Base-by-base conservation (phyloP, 2,329 filamentous ascomycete species). In the Calycina marina region DNA sequence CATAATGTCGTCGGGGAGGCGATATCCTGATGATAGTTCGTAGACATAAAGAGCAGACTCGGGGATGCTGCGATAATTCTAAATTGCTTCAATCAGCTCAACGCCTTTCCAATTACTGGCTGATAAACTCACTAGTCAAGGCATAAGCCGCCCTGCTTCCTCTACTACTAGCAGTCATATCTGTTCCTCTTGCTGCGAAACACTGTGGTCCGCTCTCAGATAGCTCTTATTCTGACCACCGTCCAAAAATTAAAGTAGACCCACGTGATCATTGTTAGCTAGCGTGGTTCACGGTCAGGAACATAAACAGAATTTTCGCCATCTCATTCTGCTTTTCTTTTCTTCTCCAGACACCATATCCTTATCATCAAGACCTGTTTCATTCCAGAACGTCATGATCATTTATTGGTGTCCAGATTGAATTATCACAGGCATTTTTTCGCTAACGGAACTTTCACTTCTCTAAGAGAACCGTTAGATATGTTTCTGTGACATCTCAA, bases 361-460 rank as follows among this genome's bases (percentile, higher is more conserved):
- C 86, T 93, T 94, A 94, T 93, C 86, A 72, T 86, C 83, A 85
- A 75, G 71, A 76, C 65, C 69, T 65, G 65, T 65, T 65, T 59
- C 62, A 55, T 59, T 63, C 72, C 69, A 79, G 67, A 70, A 75
- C 69, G 74, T 77, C 70, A 70, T 83, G 84, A 86, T 75, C 86
- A 93, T 93, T 90, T 69, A 73, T 60, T 60, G 63, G 74, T 90
- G 86, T 82, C 82, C 56, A 93, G 81, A 93, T 55, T 56, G 63
- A 80, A 60, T 31, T 48, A 53, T 56, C 61, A 76, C 79, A 82
- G 79, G 78, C 79, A n/a, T 81, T 82, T 85, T 85, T 93, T 85
- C 86, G 86, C 86, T 94, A 94, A 81, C 85, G 73, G 81, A 77
- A 77, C 81, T n/a, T n/a, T 83, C 85, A 81, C 47, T 61, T 60